A percentile compares a stretch with the other conserved stretches of the same genome.
phyloP scores from a whole-genome alignment of 345 rosid species.

The Pistacia atlantica region DNA sequence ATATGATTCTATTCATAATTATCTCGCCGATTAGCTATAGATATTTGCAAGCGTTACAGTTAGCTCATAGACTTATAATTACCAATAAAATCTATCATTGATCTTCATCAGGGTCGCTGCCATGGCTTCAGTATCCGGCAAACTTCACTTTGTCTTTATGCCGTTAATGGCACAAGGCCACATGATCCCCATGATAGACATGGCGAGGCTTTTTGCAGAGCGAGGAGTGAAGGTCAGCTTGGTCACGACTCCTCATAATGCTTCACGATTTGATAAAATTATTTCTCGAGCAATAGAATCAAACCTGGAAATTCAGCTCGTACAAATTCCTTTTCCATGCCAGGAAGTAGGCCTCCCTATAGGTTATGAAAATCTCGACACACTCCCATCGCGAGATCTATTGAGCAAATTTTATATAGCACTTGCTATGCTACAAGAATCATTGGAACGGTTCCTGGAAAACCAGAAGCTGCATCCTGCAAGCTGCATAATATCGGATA shows the following conservation, averaged over 20 bases:
- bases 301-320: slow-evolving; percentile 38
- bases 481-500: slow-evolving; percentile 81
- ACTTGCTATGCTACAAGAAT: slow-evolving; percentile 50
- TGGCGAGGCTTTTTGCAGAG: slow-evolving; percentile 56
- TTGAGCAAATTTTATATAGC: slow-evolving; percentile 56
- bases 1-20: too few relatives aligned
- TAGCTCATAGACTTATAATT: neutral
- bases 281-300: slow-evolving; percentile 38
- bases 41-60: too few relatives aligned
- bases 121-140: slow-evolving; percentile 31
- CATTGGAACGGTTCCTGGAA: slow-evolving; percentile 51
- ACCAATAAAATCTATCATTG: neutral
- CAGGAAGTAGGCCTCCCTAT: slow-evolving; percentile 66
- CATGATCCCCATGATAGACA: slow-evolving; percentile 76
- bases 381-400: slow-evolving; percentile 52
- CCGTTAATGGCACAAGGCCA: slow-evolving; percentile 90
- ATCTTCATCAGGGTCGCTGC: neutral
- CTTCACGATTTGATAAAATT: slow-evolving; percentile 46
- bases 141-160: slow-evolving; percentile 64
- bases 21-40: too few relatives aligned
- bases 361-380: slow-evolving; percentile 79
- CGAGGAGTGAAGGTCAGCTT: slow-evolving; percentile 59
- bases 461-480: slow-evolving; percentile 42
- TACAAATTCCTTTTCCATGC: slow-evolving; percentile 53
- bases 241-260: slow-evolving; percentile 71